Percentiles rank a stretch among this genome's conserved stretches.
These are phyloP conservation scores for Pseudopyrenochaeta lycopersici DNA, from an alignment of 2,329 filamentous ascomycete species.

Conservation along the genomic window DNA sequence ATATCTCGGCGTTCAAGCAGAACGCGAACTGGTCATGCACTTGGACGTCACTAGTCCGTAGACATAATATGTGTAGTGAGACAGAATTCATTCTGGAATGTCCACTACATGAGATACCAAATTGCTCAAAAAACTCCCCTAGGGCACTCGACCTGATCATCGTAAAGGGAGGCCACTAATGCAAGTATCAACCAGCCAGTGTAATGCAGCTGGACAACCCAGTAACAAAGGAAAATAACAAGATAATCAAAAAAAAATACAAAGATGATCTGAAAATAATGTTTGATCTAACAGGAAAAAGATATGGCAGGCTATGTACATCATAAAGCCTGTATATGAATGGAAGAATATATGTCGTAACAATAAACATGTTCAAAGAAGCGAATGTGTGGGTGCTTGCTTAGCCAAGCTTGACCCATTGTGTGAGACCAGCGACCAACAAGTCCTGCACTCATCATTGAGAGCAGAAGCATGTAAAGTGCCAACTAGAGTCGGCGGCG, in stretches of 20 bases:
- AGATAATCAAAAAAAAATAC: background rate
- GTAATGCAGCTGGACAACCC: slow-evolving; percentile 13
- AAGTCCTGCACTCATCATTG: slow-evolving; percentile 21
- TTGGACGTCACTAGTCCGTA: too few relatives aligned
- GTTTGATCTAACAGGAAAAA: slow-evolving; percentile 1
- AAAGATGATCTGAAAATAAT: background rate
- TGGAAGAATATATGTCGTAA: slow-evolving; percentile 13
- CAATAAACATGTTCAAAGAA: slow-evolving; percentile 21
- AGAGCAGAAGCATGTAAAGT: slow-evolving; percentile 37
- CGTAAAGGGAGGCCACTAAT: slow-evolving; percentile 21
- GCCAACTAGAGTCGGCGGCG: slow-evolving; percentile 47
- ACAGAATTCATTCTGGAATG: slow-evolving; percentile 1
- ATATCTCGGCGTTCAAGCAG: too few relatives aligned
- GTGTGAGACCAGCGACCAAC: slow-evolving; percentile 51
- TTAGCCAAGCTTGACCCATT: slow-evolving; percentile 9
- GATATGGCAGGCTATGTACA: slow-evolving; percentile 30
- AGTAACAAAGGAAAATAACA: slow-evolving; percentile 9
- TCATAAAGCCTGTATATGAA: slow-evolving; percentile 17
- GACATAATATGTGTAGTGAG: background rate
- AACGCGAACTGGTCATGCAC: too few relatives aligned
- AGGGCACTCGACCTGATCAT: slow-evolving; percentile 17
- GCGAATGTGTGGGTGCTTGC: slow-evolving; percentile 13
- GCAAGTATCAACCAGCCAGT: slow-evolving; percentile 4
- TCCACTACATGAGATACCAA: background rate
- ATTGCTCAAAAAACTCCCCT: slow-evolving; percentile 10